Evolutionary conservation across 495 filamentous ascomycete genomes (phyloP).

Genomic region (Astrocystis sublimbata): DNA sequence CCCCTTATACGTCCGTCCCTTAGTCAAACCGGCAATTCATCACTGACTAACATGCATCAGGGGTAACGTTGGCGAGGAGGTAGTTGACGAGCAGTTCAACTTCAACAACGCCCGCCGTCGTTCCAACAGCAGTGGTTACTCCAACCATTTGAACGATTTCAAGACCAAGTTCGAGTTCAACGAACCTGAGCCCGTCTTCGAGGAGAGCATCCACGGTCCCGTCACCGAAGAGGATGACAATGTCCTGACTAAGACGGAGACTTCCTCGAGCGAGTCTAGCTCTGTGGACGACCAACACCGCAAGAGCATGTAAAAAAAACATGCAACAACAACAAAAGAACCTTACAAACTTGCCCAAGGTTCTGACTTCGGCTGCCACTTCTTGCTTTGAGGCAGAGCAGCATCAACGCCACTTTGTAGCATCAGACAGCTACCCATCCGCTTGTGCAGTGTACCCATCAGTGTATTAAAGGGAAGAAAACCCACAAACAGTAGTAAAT

Average conservation of each 20-base stretch:
- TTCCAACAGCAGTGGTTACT: conserved; percentile 81
- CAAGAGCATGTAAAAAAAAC: conserved; percentile 30
- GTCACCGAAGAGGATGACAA: conserved; percentile 48
- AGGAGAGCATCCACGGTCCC: conserved; percentile 73
- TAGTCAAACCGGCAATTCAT: neutral
- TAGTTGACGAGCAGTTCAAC: conserved; percentile 76
- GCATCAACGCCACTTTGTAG: neutral
- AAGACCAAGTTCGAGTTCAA: conserved; percentile 90
- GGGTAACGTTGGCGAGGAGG: conserved; percentile 81
- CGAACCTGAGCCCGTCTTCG: conserved; percentile 82
- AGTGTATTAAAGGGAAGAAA: conserved; percentile 12
- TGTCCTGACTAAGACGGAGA: conserved; percentile 55
- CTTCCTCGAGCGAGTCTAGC: conserved; percentile 46
- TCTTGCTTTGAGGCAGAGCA: neutral
- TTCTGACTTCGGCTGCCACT: neutral
- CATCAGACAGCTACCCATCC: conserved; percentile 3
- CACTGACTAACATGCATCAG: conserved; percentile 45
- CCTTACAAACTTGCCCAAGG: no score
- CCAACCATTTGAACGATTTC: conserved; percentile 98
- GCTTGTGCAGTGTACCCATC: conserved; percentile 17
- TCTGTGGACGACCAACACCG: conserved; percentile 40
- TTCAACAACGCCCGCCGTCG: conserved; percentile 85
- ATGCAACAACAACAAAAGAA: conserved; percentile 4
- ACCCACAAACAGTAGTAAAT: conserved; percentile 3
- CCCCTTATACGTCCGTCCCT: no score